A percentile compares a stretch with the other conserved stretches of the same genome.
phyloP scores from a whole-genome alignment of 1,139 yeast species.

The Yarrowia galli region DNA sequence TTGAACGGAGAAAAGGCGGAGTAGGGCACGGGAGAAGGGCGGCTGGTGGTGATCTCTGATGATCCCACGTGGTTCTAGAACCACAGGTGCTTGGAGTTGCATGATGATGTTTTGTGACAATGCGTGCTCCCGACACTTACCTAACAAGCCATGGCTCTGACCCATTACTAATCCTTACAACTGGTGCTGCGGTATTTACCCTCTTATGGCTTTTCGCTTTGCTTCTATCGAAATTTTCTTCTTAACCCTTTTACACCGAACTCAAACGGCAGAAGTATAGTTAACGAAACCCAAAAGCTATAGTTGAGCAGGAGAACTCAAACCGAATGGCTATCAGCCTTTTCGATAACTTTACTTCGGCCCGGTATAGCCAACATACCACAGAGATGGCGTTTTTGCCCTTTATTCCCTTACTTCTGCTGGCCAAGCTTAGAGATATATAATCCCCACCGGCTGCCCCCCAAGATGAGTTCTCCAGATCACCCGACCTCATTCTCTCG shows the following conservation, averaged over 20 bases:
- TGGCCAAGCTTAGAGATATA: not conserved
- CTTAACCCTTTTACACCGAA: not conserved
- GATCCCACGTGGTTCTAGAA: not conserved
- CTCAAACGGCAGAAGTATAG: not conserved
- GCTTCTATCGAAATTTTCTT: not conserved
- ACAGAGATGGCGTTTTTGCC: not conserved
- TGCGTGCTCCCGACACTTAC: too few species aligned
- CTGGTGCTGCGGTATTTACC: constrained; percentile 7
- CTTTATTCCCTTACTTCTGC: too few species aligned
- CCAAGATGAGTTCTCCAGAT: not conserved
- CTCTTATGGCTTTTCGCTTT: not conserved
- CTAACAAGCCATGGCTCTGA: too few species aligned
- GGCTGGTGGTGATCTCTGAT: constrained; percentile 21
- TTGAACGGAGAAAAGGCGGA: not conserved
- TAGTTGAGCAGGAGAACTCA: not conserved
- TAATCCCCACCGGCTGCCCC: not conserved
- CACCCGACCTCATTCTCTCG: constrained; percentile 23
- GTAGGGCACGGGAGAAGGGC: constrained; percentile 3
- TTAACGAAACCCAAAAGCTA: not conserved
- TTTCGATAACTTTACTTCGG: not conserved
- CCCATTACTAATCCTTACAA: not conserved
- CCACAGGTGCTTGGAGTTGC: too few species aligned
- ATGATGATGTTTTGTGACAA: too few species aligned
- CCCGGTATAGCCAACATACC: not conserved
- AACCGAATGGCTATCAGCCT: not conserved